Evolutionary conservation across 1,284 basidiomycete species (phyloP), one percentile per base, ranked within the genome.

Genomic region (Schizophyllum amplum): DNA sequence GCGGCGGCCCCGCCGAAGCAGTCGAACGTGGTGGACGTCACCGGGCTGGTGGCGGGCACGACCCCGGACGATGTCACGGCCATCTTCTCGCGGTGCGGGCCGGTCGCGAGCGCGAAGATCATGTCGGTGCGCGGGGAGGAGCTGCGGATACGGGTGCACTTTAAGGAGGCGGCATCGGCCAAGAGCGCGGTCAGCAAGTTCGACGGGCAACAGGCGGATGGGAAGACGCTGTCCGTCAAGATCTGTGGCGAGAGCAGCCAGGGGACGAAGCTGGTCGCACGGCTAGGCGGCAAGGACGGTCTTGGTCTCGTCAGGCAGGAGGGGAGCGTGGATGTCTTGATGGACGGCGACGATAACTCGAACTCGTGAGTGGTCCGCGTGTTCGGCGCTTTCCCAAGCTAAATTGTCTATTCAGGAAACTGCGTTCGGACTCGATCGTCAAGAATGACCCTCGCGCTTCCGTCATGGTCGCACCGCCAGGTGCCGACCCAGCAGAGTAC

Each of bases 11-110:
- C 74, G 20, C 59, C 65, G 7, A 64, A 70, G 11, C 70, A 72
- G 22, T 82, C 82, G 11, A 89, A 88, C 59, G 84, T 90, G 53
- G 84, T 94, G 0, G 82, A 92, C 64, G 85, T 94, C 15, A 76
- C 82, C 7, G 88, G 87, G 5, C 72, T 94, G 24, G 88, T 87
- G 5, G 72, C 71, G 20, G 92, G 91, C 4, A 94, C 91, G 24
- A 92, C 87, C 2, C 78, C 88, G 22, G 90, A 87, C 27, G 91
- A 94, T 66, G 92, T 94, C 55, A 81, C 84, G 65, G 88, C 89
- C 23, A 93, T 93, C 58, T 94, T 94, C 77, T 86, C 87, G 62
- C 82, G 82, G 20, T 89, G 89, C 63, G 88, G 90, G 3, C 73
- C 80, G 11, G 85, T 94, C 61, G 76, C 80, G 24, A 73, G 76